Evolutionary conservation across 2,329 filamentous ascomycete species (phyloP), one percentile per base, ranked within the genome.

Genomic region (Fusarium sulawesiense): DNA sequence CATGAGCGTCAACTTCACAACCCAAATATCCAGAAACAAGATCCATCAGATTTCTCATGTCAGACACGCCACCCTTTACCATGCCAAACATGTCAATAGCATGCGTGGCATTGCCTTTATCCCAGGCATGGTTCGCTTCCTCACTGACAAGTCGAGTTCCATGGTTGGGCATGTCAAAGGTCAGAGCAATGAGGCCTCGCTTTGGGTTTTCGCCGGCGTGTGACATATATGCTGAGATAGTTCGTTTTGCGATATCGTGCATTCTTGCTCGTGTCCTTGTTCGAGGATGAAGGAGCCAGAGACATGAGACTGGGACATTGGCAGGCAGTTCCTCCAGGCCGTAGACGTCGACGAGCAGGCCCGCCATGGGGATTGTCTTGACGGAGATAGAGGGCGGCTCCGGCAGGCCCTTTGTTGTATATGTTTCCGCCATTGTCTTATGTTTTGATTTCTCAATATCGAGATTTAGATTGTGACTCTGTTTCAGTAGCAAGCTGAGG

Each of bases 101-200:
- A 82, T 98, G 96, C 9, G 85, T 87, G 37, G 86, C 83, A 77
- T 98, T 97, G 30, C 93, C 94, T 40, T 88, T 81, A 45, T 88
- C 87, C 95, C 94, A 98, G 6, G 91, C 86, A 72, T 91, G 84
- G 78, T 98, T 98, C 27, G 91, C 89, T 20, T 85, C 72, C 10
- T 87, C 81, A 73, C 91, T 86, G 3, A 95, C 87, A 63, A 89
- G 80, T 57, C 96, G 84, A 4, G 87, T 86, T 27, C 96, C 96
- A 80, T 98, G 96, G 79, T 98, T 98, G 47, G 95, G 88, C 83
- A 97, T 94, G 81, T 98, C 96, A 79, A 97, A 97, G 4, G 91
- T 88, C 14, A 94, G 87, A 4, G 93, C 94, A 51, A 98, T 90
- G 42, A 98, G 80, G 0, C 92, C 92, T 82, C 80, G 76, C 56